Percentiles rank a stretch among this genome's conserved stretches.
Evolutionary conservation across 495 filamentous ascomycete species (phyloP).

Genomic region (Penicillium bovifimosum): DNA sequence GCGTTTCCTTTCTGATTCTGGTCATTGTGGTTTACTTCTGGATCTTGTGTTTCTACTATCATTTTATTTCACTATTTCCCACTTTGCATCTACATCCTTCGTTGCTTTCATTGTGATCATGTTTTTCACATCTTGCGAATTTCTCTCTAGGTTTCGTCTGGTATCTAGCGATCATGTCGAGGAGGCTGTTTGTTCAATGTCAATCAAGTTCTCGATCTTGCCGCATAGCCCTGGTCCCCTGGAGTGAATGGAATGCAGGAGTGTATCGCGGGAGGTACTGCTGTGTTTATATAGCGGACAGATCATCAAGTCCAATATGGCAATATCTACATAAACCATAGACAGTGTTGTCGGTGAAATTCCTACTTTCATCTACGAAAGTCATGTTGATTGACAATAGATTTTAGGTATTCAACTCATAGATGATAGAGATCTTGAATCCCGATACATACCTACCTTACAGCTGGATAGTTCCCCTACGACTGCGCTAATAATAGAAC

Average conservation of each 20-base stretch:
- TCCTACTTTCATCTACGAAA: neutral
- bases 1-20: constrained; percentile 4
- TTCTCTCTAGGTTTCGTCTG: constrained; percentile 2
- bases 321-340: neutral
- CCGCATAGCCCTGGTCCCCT: neutral
- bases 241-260: neutral
- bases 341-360: neutral
- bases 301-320: neutral
- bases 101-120: neutral
- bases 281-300: neutral
- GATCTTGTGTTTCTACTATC: constrained; percentile 1
- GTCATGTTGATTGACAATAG: neutral
- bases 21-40: neutral
- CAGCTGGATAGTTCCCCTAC: neutral
- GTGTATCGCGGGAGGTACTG: neutral
- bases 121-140: constrained; percentile 1
- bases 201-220: constrained; percentile 6
- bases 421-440: too few species aligned
- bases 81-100: neutral
- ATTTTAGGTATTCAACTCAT: neutral
- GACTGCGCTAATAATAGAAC: neutral
- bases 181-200: constrained; percentile 2
- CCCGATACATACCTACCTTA: neutral
- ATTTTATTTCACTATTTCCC: neutral
- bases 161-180: constrained; percentile 2